A percentile compares a stretch with the other conserved stretches of the same genome.
These are phyloP conservation scores for Fistulinella prunicolor DNA, from an alignment of 768 basidiomycete species.

Conservation along the genomic window DNA sequence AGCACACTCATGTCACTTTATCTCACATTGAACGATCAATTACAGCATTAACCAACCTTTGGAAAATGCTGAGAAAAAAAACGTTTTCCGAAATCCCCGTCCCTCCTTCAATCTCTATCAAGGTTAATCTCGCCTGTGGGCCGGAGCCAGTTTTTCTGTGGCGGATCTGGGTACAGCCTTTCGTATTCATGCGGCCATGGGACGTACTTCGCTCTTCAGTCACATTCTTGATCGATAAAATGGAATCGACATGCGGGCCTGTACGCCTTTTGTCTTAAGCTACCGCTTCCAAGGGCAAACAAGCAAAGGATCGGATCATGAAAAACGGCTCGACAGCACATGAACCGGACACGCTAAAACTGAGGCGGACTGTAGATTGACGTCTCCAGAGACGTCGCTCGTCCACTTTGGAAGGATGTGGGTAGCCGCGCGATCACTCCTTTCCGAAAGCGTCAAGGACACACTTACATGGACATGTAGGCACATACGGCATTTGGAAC, in stretches of 20 bases:
- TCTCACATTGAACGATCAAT: conserved; percentile 18
- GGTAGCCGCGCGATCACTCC: conserved; percentile 18
- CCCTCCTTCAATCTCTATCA: conserved; percentile 7
- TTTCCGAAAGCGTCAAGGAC: conserved; percentile 6
- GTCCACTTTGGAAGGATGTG: conserved; percentile 22
- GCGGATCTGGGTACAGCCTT: conserved; percentile 13
- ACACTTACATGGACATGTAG: background rate
- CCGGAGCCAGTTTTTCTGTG: conserved; percentile 3
- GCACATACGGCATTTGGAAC: conserved; percentile 8
- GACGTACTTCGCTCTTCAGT: background rate
- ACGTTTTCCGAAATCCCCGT: conserved; percentile 14
- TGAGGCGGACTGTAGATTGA: conserved; percentile 3
- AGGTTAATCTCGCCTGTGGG: conserved; percentile 26
- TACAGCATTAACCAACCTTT: conserved; percentile 18
- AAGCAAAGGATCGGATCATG: conserved; percentile 8
- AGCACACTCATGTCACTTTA: conserved; percentile 15
- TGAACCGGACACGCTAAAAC: background rate
- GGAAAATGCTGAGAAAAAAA: conserved; percentile 7
- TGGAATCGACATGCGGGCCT: too few species aligned
- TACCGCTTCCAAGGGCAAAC: too few species aligned
- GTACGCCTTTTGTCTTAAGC: too few species aligned
- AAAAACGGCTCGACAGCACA: background rate
- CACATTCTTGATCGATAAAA: background rate
- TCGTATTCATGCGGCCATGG: background rate
- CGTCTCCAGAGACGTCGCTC: conserved; percentile 14